Base-by-base conservation (phyloP, 805 yeast genomes). In the Lipomyces sp. region DNA sequence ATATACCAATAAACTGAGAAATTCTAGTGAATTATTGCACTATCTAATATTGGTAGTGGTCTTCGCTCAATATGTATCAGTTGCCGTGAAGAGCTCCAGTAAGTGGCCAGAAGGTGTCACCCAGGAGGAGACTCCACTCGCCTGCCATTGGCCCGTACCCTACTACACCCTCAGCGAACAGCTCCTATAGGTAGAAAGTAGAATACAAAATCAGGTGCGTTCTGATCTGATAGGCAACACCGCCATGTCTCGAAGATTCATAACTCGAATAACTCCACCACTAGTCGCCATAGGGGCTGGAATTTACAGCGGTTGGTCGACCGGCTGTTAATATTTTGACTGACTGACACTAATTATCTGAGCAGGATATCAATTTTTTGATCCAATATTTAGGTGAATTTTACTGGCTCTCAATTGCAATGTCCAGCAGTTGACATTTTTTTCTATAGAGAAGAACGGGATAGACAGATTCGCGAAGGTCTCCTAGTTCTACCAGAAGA, bases 241-340 rank as follows among this genome's bases (percentile, higher is more conserved):
- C n/a, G n/a, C n/a, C n/a, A 51, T 51, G 56, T 43, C 56, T 2
- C 42, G 56, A 18, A 33, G 46, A 6, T 18, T 51, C 14, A 19
- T 51, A 10, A 29, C 47, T 11, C 31, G 31, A 22, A 33, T 31
- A 11, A 14, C 43, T 16, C 56, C 56, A 11, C 56, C 52, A 16
- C 8, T 35, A 2, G 18, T 51, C 10, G 56, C 56, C 5, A 35
- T 43, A 7, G 33, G 26, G 11, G 56, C 41, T 16, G 56, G 56
- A 2, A 44, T 51, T 5, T 51, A 51, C 24, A 39, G 41, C 10
- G 56, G 56, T 51, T 23, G 18, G 52, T 37, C 14, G 22, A 19
- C 13, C n/a, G 3, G 22, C 14, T 10, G 8, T n/a, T 19, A 1
- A 21, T 1, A 23, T 13, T 16, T 10, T 11, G 28, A 31, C 16